phyloP scores from a whole-genome alignment of 2,329 filamentous ascomycete species.

The Fusarium sp. region DNA sequence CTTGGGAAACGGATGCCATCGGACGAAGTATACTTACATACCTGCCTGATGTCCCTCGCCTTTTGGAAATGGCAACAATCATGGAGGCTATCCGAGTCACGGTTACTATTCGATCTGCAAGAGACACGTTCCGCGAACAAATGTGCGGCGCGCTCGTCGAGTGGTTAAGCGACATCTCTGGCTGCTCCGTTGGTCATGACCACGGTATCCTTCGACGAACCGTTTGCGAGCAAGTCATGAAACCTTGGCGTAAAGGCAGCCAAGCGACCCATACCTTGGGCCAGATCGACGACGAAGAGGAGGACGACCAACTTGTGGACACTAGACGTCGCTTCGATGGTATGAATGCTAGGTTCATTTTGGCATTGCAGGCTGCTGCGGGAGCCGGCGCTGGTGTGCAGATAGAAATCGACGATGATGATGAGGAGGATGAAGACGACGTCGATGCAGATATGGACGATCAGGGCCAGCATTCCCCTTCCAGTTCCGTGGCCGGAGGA shows the following conservation, averaged over 20 bases:
- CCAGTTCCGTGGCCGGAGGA: constrained; percentile 51
- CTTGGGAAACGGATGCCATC: constrained; percentile 88
- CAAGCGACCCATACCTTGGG: constrained; percentile 75
- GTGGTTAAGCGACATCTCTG: constrained; percentile 93
- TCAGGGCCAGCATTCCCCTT: constrained; percentile 50
- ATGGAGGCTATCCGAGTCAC: constrained; percentile 97
- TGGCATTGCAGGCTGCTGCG: constrained; percentile 52
- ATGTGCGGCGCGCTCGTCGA: constrained; percentile 99
- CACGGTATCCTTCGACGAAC: constrained; percentile 80
- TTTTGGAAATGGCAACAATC: constrained; percentile 82
- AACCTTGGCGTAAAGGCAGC: constrained; percentile 88
- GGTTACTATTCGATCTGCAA: constrained; percentile 90
- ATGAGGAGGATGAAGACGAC: constrained; percentile 50
- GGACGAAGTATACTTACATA: constrained; percentile 88
- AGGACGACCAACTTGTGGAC: constrained; percentile 61
- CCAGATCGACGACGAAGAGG: constrained; percentile 58
- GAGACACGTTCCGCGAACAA: constrained; percentile 96
- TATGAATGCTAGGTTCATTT: constrained; percentile 52
- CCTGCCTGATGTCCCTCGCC: constrained; percentile 73
- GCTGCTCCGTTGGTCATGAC: constrained; percentile 85
- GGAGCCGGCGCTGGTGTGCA: constrained; percentile 45
- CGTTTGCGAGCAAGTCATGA: constrained; percentile 91
- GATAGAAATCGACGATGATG: constrained; percentile 47
- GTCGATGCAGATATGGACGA: constrained; percentile 58
- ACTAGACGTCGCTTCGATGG: constrained; percentile 47